Conservation (phyloP, 2,329 filamentous ascomycete genomes). For the Dendryphion nanum region DNA sequence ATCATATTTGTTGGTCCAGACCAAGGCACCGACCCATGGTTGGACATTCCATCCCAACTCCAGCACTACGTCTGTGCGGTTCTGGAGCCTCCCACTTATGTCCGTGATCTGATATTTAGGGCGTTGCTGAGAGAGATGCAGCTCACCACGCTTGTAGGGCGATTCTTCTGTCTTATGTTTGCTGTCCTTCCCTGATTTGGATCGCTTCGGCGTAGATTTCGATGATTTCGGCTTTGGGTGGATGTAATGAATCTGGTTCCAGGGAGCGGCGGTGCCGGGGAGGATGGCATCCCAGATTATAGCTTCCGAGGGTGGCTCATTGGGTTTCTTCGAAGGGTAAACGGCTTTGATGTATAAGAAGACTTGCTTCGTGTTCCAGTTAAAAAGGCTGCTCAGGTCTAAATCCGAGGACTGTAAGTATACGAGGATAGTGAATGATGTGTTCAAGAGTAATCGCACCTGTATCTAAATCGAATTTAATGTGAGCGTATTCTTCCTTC, state of each 20-base stretch:
- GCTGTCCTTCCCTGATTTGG: slow-evolving; percentile 41
- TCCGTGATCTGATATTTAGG: slow-evolving; percentile 98
- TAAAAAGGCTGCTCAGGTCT: slow-evolving; percentile 90
- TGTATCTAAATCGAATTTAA: slow-evolving; percentile 89
- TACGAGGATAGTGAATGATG: neutral
- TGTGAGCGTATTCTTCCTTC: slow-evolving; percentile 92
- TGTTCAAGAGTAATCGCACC: slow-evolving; percentile 40
- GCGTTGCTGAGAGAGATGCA: slow-evolving; percentile 78
- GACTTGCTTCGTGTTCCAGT: slow-evolving; percentile 98
- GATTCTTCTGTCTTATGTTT: slow-evolving; percentile 14
- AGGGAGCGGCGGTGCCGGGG: slow-evolving; percentile 64
- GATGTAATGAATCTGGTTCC: slow-evolving; percentile 51
- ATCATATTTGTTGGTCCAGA: slow-evolving; percentile 62
- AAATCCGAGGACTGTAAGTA: slow-evolving; percentile 1
- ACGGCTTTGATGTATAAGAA: slow-evolving; percentile 93
- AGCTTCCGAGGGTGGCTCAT: slow-evolving; percentile 56
- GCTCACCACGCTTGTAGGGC: slow-evolving; percentile 59
- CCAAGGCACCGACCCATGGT: slow-evolving; percentile 87
- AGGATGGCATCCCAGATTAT: slow-evolving; percentile 98
- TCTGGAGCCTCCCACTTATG: slow-evolving; percentile 73
- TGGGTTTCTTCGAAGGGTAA: slow-evolving; percentile 52
- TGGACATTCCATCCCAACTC: slow-evolving; percentile 94
- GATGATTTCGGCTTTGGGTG: slow-evolving; percentile 58
- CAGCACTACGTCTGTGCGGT: slow-evolving; percentile 70
- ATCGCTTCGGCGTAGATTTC: slow-evolving; percentile 13